Conservation (phyloP, 2,329 filamentous ascomycete genomes). For the Scedosporium aurantiacum region DNA sequence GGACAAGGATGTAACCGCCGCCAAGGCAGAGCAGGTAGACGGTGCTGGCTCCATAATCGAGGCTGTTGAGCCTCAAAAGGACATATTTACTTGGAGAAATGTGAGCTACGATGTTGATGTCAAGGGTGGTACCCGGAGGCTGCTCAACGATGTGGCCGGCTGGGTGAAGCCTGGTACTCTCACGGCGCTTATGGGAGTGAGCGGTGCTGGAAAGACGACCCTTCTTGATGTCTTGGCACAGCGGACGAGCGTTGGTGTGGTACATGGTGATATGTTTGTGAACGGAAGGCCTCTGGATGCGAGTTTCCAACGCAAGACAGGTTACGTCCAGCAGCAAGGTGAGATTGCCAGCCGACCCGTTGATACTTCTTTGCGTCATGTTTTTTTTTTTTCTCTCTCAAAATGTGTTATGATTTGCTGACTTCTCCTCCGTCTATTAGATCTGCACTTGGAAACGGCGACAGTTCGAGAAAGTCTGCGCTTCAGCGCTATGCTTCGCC, state of each 20-base stretch:
- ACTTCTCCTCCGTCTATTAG: slow-evolving; percentile 13
- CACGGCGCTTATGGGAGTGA: slow-evolving; percentile 65
- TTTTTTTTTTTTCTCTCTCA: no score
- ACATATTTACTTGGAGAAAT: slow-evolving; percentile 68
- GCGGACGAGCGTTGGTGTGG: slow-evolving; percentile 48
- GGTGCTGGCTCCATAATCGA: slow-evolving; percentile 10
- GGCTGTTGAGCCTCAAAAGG: slow-evolving; percentile 31
- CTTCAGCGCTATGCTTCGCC: slow-evolving; percentile 47
- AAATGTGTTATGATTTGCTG: no score
- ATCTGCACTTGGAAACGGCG: slow-evolving; percentile 44
- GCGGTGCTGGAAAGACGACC: slow-evolving; percentile 32
- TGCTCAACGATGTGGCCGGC: slow-evolving; percentile 71
- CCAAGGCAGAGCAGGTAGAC: slow-evolving; percentile 42
- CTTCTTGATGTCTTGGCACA: slow-evolving; percentile 30
- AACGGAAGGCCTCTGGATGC: slow-evolving; percentile 45
- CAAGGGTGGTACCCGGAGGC: slow-evolving; percentile 57
- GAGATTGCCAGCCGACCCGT: background rate
- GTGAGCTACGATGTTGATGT: slow-evolving; percentile 63
- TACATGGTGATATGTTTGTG: slow-evolving; percentile 56
- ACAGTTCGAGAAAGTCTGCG: slow-evolving; percentile 43
- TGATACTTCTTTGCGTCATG: background rate
- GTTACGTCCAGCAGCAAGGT: slow-evolving; percentile 58
- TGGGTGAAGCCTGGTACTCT: slow-evolving; percentile 86
- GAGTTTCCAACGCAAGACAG: slow-evolving; percentile 53
- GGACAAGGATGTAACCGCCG: slow-evolving; percentile 20